phyloP scores from a whole-genome alignment of 1,284 basidiomycete species.

The Pascua guehoae region DNA sequence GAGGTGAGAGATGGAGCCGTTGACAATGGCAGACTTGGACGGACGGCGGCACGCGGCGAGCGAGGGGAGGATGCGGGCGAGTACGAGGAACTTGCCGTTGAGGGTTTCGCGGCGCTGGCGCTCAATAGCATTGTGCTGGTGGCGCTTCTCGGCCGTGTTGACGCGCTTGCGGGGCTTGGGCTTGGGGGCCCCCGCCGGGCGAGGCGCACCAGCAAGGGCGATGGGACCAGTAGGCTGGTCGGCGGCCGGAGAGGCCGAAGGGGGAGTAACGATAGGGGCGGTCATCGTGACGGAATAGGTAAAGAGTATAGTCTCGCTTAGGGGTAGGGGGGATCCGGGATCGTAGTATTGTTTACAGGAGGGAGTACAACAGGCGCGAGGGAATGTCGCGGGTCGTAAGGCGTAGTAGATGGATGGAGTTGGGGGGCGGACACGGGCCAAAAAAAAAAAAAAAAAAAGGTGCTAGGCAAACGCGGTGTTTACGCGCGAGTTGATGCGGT shows the following conservation, averaged over 20 bases:
- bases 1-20: slow-evolving; percentile 80
- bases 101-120: slow-evolving; percentile 83
- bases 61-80: slow-evolving; percentile 82
- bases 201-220: slow-evolving; percentile 17
- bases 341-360: not conserved
- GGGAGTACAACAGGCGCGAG: not conserved
- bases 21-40: slow-evolving; percentile 90
- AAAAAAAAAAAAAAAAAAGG: slow-evolving; percentile 1
- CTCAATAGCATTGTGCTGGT: slow-evolving; percentile 93
- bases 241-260: slow-evolving; percentile 30
- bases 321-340: not conserved
- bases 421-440: not conserved
- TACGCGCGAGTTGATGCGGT: not conserved
- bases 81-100: slow-evolving; percentile 79
- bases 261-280: slow-evolving; percentile 24
- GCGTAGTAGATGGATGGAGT: not conserved
- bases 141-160: slow-evolving; percentile 88
- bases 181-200: slow-evolving; percentile 50
- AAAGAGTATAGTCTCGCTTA: not conserved
- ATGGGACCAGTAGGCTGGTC: slow-evolving; percentile 15
- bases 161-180: slow-evolving; percentile 66
- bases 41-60: slow-evolving; percentile 84
- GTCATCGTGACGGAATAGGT: slow-evolving; percentile 13
- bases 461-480: not conserved
- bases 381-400: no score